These are phyloP conservation scores for Blastomyces parvus DNA, from an alignment of 2,329 filamentous ascomycete species.

Conservation along the genomic window DNA sequence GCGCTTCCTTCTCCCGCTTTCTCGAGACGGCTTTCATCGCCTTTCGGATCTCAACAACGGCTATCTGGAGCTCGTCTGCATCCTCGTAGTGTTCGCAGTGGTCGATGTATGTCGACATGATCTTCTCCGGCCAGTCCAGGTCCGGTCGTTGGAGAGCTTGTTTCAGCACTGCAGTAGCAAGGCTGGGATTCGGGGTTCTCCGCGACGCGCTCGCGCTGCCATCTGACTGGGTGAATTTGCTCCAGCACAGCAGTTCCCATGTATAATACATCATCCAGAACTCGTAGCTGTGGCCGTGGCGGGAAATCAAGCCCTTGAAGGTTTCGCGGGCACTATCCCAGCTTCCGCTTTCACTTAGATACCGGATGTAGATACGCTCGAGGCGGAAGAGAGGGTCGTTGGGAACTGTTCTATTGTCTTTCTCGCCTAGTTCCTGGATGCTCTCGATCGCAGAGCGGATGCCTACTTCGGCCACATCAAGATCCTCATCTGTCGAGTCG, in stretches of 20 bases:
- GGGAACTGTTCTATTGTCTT: constrained; percentile 65
- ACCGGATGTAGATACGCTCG: constrained; percentile 86
- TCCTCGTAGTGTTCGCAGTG: constrained; percentile 82
- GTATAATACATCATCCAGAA: constrained; percentile 91
- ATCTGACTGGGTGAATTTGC: constrained; percentile 46
- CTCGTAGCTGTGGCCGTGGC: constrained; percentile 69
- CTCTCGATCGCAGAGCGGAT: constrained; percentile 78
- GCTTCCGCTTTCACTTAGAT: constrained; percentile 72
- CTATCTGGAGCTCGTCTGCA: constrained; percentile 62
- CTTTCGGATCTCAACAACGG: constrained; percentile 63
- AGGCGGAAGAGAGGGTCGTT: constrained; percentile 85
- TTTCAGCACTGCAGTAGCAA: constrained; percentile 66
- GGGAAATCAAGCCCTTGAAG: constrained; percentile 63
- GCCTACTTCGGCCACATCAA: constrained; percentile 83
- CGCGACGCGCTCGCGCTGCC: constrained; percentile 44
- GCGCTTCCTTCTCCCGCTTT: constrained; percentile 57
- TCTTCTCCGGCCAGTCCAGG: constrained; percentile 43
- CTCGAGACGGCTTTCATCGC: constrained; percentile 53
- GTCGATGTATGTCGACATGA: constrained; percentile 38
- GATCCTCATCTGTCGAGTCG: constrained; percentile 66
- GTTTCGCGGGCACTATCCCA: constrained; percentile 65
- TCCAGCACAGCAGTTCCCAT: constrained; percentile 76
- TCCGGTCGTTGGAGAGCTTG: constrained; percentile 52
- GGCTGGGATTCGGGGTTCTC: constrained; percentile 55
- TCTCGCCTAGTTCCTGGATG: constrained; percentile 66